Conservation (phyloP, 2,329 filamentous ascomycete genomes). For the Cucurbitaria berberidis region DNA sequence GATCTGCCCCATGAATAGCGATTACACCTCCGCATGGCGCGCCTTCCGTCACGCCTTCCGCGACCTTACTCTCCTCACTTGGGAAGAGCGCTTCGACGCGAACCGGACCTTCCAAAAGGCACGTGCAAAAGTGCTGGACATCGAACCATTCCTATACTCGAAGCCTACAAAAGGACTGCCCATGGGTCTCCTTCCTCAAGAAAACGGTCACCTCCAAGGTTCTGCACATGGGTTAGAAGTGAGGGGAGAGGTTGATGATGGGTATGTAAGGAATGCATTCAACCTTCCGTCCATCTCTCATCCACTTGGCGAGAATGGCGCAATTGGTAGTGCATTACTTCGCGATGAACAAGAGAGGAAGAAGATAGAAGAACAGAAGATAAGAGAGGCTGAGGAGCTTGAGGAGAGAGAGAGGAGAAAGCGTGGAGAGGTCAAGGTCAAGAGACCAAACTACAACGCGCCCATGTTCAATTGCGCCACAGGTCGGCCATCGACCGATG, state of each 20-base stretch:
- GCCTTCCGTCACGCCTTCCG: constrained; percentile 50
- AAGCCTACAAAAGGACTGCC: constrained; percentile 24
- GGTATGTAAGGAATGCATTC: constrained; percentile 8
- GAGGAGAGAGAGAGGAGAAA: background rate
- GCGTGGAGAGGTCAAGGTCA: background rate
- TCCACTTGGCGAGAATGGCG: background rate
- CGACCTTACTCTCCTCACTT: constrained; percentile 48
- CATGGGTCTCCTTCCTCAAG: constrained; percentile 16
- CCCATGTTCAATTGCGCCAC: constrained; percentile 30
- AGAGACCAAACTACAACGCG: constrained; percentile 2
- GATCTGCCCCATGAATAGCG: constrained; percentile 38
- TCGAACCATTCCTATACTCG: constrained; percentile 40
- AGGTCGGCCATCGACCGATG: constrained; percentile 7
- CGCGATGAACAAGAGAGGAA: constrained; percentile 2
- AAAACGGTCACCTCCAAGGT: constrained; percentile 2
- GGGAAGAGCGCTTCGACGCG: constrained; percentile 50
- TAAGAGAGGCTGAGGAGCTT: background rate
- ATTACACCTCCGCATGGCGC: constrained; percentile 43
- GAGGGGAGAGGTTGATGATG: constrained; percentile 1
- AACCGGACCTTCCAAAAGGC: constrained; percentile 26
- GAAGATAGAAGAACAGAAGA: background rate
- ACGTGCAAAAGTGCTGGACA: constrained; percentile 13
- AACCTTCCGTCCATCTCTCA: background rate
- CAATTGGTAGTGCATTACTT: background rate
- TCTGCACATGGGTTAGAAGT: background rate